These are phyloP conservation scores for Vitis labrusca DNA, from an alignment of 164 flowering plant species.

Conservation along the genomic window DNA sequence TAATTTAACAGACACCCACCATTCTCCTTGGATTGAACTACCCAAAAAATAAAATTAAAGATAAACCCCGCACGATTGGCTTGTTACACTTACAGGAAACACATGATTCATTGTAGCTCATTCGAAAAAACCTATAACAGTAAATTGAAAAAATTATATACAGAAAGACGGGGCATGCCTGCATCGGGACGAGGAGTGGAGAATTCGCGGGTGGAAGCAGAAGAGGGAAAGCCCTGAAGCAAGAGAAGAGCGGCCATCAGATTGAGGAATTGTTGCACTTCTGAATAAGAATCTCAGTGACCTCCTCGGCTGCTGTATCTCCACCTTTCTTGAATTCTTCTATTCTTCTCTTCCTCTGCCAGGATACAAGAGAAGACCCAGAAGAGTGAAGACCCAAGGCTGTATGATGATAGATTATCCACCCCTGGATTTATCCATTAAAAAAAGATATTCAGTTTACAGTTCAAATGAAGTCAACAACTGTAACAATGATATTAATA, in stretches of 20 bases:
- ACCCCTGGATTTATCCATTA: too few relatives aligned
- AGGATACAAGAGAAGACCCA: too few relatives aligned
- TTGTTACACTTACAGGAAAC: not conserved
- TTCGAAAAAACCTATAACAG: too few relatives aligned
- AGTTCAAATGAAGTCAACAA: too few relatives aligned
- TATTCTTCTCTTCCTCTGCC: too few relatives aligned
- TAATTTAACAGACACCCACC: not conserved
- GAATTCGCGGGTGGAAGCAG: slow-evolving; percentile 23
- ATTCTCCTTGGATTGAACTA: not conserved
- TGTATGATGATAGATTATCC: too few relatives aligned
- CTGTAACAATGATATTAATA: too few relatives aligned
- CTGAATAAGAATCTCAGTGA: slow-evolving; percentile 36
- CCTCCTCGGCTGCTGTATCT: slow-evolving; percentile 40
- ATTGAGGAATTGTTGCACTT: slow-evolving; percentile 56
- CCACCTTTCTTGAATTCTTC: slow-evolving; percentile 17
- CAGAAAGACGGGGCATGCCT: slow-evolving; percentile 15
- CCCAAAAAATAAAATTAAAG: not conserved
- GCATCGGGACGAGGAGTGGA: slow-evolving; percentile 18
- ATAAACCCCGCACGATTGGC: not conserved
- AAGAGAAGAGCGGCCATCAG: slow-evolving; percentile 38
- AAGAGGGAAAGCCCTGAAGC: slow-evolving; percentile 38
- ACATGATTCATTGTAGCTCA: not conserved
- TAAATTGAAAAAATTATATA: too few relatives aligned
- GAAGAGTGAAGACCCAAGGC: too few relatives aligned
- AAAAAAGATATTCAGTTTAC: too few relatives aligned